Evolutionary conservation across 805 yeast genomes (phyloP).

Genomic region (Kazachstania kunashirensis): DNA sequence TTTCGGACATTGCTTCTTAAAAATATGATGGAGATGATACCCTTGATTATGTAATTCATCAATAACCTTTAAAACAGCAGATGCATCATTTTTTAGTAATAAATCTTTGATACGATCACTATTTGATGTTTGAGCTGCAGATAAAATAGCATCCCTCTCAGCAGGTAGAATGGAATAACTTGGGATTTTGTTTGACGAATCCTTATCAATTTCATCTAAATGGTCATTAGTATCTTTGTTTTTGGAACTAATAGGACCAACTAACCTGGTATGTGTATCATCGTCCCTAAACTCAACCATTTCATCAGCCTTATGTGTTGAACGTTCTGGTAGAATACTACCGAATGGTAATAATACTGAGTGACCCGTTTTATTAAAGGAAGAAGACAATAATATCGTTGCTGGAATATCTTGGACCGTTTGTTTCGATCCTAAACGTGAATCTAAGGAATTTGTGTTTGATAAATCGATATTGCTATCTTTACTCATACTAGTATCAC

Average conservation of each 20-base stretch:
- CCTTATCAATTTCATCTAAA: not conserved
- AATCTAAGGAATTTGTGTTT: slow-evolving; percentile 3
- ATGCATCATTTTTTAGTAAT: slow-evolving; percentile 32
- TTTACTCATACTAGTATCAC: not conserved
- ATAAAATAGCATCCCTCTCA: slow-evolving; percentile 18
- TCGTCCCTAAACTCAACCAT: slow-evolving; percentile 21
- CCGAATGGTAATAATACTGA: slow-evolving; percentile 32
- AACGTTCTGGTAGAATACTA: slow-evolving; percentile 21
- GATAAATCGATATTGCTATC: not conserved
- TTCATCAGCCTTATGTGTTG: slow-evolving; percentile 26
- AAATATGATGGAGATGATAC: slow-evolving; percentile 31
- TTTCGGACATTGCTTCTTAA: slow-evolving; percentile 17
- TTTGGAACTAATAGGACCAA: too few species aligned
- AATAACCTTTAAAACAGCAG: slow-evolving; percentile 32
- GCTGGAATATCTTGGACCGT: not conserved
- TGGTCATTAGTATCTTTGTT: not conserved
- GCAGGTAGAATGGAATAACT: slow-evolving; percentile 5
- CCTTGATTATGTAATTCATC: slow-evolving; percentile 35
- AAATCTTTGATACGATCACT: slow-evolving; percentile 32
- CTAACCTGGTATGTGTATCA: slow-evolving; percentile 2
- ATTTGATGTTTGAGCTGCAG: slow-evolving; percentile 27
- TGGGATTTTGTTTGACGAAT: too few species aligned
- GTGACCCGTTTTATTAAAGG: slow-evolving; percentile 24
- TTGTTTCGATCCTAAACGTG: not conserved
- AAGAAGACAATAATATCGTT: slow-evolving; percentile 15